Conservation (phyloP, 345 rosid genomes). For the Gossypium stocksii region DNA sequence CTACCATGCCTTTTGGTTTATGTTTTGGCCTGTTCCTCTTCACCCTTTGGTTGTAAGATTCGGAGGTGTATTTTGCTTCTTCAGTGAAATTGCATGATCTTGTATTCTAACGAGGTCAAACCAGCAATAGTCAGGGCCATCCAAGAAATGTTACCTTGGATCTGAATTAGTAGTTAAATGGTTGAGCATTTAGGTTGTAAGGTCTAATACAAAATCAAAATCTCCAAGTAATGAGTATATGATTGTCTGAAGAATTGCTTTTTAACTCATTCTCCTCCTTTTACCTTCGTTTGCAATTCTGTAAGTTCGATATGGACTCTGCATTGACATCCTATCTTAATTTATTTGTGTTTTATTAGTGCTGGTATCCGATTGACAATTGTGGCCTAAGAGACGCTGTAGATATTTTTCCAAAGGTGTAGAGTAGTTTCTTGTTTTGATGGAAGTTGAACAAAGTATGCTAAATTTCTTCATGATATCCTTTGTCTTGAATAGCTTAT, state of each 20-base stretch:
- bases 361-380: too few species aligned
- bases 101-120: background rate
- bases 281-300: background rate
- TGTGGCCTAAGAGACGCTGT: too few species aligned
- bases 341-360: background rate
- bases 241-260: background rate
- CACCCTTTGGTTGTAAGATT: background rate
- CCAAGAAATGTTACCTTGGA: background rate
- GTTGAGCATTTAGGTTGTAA: too few species aligned
- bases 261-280: background rate
- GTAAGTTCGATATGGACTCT: background rate
- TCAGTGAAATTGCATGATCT: background rate
- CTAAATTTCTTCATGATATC: conserved; percentile 6
- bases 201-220: background rate
- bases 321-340: background rate
- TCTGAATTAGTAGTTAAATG: background rate
- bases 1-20: background rate
- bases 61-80: background rate
- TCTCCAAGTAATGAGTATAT: background rate
- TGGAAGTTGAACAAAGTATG: conserved; percentile 8
- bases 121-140: background rate
- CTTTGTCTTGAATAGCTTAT: conserved; percentile 55
- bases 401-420: background rate
- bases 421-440: background rate
- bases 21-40: background rate